These are phyloP conservation scores for Pythium sp. DNA, from an alignment of 352 stramenopile genomes.

Conservation along the genomic window DNA sequence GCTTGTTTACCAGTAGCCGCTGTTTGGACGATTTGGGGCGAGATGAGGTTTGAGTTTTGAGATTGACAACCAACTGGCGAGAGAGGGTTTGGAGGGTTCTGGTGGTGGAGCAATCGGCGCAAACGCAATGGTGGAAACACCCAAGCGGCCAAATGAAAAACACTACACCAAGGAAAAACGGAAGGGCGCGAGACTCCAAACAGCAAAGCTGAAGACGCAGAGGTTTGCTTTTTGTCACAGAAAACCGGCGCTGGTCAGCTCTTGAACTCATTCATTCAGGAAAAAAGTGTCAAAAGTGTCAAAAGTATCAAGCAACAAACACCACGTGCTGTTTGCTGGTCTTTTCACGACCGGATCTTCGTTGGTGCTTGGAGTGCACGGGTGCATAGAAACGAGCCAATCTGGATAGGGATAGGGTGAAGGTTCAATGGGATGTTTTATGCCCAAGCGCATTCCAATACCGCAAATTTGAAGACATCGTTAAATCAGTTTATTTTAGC, in stretches of 20 bases:
- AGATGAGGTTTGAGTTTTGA: background rate
- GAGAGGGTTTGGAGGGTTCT: background rate
- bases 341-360: background rate
- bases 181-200: background rate
- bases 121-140: background rate
- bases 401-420: background rate
- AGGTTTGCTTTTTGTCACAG: background rate
- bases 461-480: background rate
- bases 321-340: background rate
- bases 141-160: background rate
- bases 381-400: background rate
- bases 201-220: slow-evolving; percentile 6
- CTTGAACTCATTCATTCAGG: background rate
- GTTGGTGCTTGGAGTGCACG: slow-evolving; percentile 8
- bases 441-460: background rate
- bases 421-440: background rate
- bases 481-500: background rate
- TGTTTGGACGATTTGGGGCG: slow-evolving; percentile 7
- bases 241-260: background rate
- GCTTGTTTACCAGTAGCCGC: background rate
- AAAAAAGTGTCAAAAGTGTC: background rate
- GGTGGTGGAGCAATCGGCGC: slow-evolving; percentile 1
- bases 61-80: background rate
- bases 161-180: background rate
- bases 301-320: background rate